Evolutionary conservation across 257 asterid genomes (phyloP), one percentile per base, ranked within the genome.

Genomic region (Solanum pennellii): DNA sequence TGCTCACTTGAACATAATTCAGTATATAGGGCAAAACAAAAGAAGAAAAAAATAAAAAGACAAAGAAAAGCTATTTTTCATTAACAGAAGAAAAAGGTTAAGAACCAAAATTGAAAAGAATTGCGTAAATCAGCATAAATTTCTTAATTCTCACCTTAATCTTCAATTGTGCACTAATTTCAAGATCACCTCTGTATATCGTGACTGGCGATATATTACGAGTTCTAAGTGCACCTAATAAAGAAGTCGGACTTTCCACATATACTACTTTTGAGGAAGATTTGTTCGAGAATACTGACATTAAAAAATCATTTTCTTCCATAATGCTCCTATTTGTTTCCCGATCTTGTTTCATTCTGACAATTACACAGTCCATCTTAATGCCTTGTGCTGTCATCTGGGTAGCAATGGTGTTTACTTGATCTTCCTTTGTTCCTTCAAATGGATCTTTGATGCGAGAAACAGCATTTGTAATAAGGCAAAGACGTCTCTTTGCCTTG

Each of bases 381-480:
- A 97, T 93, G 91, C 99, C 98, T 91, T 90, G 92, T 33, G 92
- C 86, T 87, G 35, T 86, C 98, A 97, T 93, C 93, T 96, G 98
- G 60, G 90, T 87, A 82, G 97, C 97, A 92, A 97, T 91, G 87
- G 96, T 94, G 91, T 90, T 94, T 85, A 97, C 97, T 92, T 97
- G 99, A 87, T 95, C 98, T 92, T 96, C 97, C 93, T 97, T 96
- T 29, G 98, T 93, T 94, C 98, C 99, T 90, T 93, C 96, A 27
- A 69, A 90, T 56, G 99, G 97, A 89, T 92, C 93, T 93, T 95
- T 96, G 89, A 92, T 92, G 31, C 96, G 97, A 86, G 94, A 92
- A 88, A 83, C 83, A 21, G 97, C 98, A 93, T 92, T 92, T 47
- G 99, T 97, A 77, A 96, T 92, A 88, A 97, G 98, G 87, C 98